A percentile compares a stretch with the other conserved stretches of the same genome.
phyloP scores from a whole-genome alignment of 1,284 basidiomycete genomes.

The Ganoderma lingzhi region DNA sequence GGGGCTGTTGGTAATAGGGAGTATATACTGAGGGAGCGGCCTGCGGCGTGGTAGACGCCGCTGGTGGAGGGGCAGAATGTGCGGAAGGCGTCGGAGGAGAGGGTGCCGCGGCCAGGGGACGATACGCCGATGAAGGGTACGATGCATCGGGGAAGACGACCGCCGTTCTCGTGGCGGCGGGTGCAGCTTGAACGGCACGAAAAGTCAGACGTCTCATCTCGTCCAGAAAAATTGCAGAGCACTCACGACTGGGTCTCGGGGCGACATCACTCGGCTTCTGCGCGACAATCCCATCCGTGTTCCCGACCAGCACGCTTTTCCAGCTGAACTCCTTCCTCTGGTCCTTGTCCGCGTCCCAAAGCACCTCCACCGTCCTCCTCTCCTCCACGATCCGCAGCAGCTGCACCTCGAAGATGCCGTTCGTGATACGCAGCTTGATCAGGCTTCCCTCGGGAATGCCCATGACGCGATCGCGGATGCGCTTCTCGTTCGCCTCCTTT shows the following conservation, averaged over 20 bases:
- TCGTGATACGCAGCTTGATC: constrained; percentile 82
- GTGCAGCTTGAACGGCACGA: constrained; percentile 18
- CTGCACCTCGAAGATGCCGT: constrained; percentile 84
- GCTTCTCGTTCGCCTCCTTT: constrained; percentile 48
- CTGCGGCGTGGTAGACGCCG: neutral
- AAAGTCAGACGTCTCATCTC: constrained; percentile 2
- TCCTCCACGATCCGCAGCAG: constrained; percentile 75
- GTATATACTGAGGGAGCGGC: neutral
- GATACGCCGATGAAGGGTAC: constrained; percentile 6
- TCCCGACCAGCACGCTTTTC: constrained; percentile 71
- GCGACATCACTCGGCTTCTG: constrained; percentile 66
- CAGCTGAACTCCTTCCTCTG: constrained; percentile 80
- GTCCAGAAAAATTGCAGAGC: neutral
- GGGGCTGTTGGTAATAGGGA: constrained; percentile 32
- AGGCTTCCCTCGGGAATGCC: constrained; percentile 3
- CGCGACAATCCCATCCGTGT: constrained; percentile 52
- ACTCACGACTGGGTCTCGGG: constrained; percentile 42
- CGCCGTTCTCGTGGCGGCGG: constrained; percentile 2
- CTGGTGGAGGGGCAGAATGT: neutral
- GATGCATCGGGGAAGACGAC: neutral
- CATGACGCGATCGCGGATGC: constrained; percentile 8
- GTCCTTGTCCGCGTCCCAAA: constrained; percentile 70
- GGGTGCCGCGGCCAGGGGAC: neutral
- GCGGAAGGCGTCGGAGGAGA: neutral
- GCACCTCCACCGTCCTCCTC: constrained; percentile 74